A percentile compares a stretch with the other conserved stretches of the same genome.
Evolutionary conservation across 2,329 filamentous ascomycete species (phyloP).

Genomic region (Corniculantispora saksenae): DNA sequence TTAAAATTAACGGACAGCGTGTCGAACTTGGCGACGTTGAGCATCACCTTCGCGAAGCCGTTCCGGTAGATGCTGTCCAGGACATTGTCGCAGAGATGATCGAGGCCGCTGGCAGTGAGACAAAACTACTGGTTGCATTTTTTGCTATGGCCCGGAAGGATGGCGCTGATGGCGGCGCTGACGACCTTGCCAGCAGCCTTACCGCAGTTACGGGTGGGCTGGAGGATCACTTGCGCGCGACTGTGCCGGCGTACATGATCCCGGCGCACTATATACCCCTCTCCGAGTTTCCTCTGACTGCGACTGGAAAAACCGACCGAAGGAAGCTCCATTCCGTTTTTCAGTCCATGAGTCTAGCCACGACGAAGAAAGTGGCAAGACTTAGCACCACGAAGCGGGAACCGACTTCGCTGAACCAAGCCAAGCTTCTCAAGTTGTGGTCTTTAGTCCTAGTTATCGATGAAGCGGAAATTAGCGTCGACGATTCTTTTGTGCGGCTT

Average conservation of each 20-base stretch:
- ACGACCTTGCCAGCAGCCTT: neutral
- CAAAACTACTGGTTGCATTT: neutral
- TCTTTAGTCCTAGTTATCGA: slow-evolving; percentile 19
- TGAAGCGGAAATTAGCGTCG: neutral
- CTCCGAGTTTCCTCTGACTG: neutral
- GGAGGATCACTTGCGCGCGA: neutral
- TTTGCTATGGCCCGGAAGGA: neutral
- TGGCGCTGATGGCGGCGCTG: neutral
- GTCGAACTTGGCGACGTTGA: slow-evolving; percentile 40
- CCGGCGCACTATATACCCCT: neutral
- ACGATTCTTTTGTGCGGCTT: neutral
- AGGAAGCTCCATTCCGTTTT: neutral
- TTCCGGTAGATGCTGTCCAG: slow-evolving; percentile 27
- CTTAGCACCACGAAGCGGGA: neutral
- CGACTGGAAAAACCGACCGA: neutral
- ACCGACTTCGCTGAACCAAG: neutral
- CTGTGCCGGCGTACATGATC: neutral
- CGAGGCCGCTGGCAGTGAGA: neutral
- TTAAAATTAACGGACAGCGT: slow-evolving; percentile 55
- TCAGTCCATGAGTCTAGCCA: neutral
- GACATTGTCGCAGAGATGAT: neutral
- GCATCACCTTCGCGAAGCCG: neutral
- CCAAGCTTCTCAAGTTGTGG: neutral
- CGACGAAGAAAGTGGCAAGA: too few relatives aligned
- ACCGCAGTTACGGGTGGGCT: neutral